phyloP scores from a whole-genome alignment of 352 stramenopile genomes.

The Albugo candida region DNA sequence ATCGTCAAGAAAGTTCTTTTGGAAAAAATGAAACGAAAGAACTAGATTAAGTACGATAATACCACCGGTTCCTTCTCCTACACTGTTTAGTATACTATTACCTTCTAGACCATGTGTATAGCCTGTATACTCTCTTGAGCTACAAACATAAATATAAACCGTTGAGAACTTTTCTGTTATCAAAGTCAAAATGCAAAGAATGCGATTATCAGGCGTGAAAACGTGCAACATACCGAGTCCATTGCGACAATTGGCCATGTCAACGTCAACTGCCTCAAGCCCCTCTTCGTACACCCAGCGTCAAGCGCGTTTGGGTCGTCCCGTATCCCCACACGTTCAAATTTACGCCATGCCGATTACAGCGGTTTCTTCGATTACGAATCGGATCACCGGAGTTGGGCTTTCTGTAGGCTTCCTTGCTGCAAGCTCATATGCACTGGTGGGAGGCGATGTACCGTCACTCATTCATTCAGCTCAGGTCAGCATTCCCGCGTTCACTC shows the following conservation, averaged over 20 bases:
- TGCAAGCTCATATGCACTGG: conserved; percentile 43
- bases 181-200: no score
- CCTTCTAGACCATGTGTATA: conserved; percentile 2
- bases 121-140: no score
- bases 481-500: conserved; percentile 39
- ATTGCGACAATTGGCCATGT: background rate
- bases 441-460: conserved; percentile 52
- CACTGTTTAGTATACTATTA: conserved; percentile 3
- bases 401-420: conserved; percentile 69
- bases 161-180: no score
- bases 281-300: conserved; percentile 51
- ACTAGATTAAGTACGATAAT: conserved; percentile 28
- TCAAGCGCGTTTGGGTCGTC: conserved; percentile 75
- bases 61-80: background rate
- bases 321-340: conserved; percentile 90
- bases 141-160: no score
- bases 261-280: conserved; percentile 1
- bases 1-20: conserved; percentile 98
- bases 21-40: conserved; percentile 83
- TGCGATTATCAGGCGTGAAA: no score
- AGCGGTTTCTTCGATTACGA: conserved; percentile 88
- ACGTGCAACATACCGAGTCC: background rate
- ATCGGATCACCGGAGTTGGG: conserved; percentile 78
- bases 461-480: conserved; percentile 66
- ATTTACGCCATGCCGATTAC: conserved; percentile 90